A percentile compares a stretch with the other conserved stretches of the same genome.
Evolutionary conservation across 805 yeast genomes (phyloP).

Genomic region (Wickerhamiella azyma): DNA sequence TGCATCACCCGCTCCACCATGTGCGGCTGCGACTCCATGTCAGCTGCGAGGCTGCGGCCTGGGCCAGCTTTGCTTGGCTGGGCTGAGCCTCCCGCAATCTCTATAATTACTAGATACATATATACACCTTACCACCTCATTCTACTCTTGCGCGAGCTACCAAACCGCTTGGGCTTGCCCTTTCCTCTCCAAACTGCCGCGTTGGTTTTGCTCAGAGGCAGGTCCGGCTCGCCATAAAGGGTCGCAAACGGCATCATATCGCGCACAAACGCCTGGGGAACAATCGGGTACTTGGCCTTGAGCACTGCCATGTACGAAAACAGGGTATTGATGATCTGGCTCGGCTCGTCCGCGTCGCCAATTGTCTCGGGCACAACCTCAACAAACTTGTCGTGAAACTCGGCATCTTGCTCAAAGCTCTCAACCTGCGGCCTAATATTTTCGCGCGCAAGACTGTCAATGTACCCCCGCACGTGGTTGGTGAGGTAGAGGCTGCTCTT

Average conservation of each 20-base stretch:
- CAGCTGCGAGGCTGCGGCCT: not conserved
- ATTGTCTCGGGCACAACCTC: slow-evolving; percentile 12
- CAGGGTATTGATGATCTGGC: slow-evolving; percentile 17
- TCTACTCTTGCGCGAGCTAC: slow-evolving; percentile 18
- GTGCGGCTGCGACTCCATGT: not conserved
- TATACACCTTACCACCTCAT: slow-evolving; percentile 18
- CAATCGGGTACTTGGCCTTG: slow-evolving; percentile 15
- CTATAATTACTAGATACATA: not conserved
- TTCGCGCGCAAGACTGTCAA: slow-evolving; percentile 28
- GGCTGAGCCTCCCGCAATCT: no score
- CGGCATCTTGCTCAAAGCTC: slow-evolving; percentile 13
- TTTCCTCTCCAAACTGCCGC: slow-evolving; percentile 14
- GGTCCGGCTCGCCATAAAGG: slow-evolving; percentile 17
- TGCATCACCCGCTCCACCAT: slow-evolving; percentile 2
- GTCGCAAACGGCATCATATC: slow-evolving; percentile 20
- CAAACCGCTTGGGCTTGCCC: slow-evolving; percentile 11
- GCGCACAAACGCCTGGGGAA: slow-evolving; percentile 14
- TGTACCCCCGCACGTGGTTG: slow-evolving; percentile 42
- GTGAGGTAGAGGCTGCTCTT: slow-evolving; percentile 49
- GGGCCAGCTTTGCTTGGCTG: no score
- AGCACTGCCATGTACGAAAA: slow-evolving; percentile 20
- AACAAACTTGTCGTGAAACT: slow-evolving; percentile 12
- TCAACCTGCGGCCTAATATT: slow-evolving; percentile 36
- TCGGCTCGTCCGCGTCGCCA: slow-evolving; percentile 17
- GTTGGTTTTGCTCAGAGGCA: slow-evolving; percentile 13